phyloP scores from a whole-genome alignment of 352 stramenopile genomes.

The Globisporangium alternatum region DNA sequence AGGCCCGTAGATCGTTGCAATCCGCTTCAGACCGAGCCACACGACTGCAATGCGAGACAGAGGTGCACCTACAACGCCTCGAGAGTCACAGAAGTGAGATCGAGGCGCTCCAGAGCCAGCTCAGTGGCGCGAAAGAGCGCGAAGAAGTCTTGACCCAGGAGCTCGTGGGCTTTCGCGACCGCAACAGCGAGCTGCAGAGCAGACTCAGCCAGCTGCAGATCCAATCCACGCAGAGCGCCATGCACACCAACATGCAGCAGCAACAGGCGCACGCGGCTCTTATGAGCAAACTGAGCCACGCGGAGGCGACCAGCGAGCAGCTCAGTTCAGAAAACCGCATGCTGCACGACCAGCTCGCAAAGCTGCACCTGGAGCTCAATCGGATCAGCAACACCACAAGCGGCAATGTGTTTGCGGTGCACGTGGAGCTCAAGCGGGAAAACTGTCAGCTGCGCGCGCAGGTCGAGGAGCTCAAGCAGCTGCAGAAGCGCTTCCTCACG shows the following conservation, averaged over 20 bases:
- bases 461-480: conserved; percentile 67
- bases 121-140: not conserved
- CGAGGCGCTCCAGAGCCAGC: conserved; percentile 9
- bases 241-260: conserved; percentile 1
- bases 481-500: conserved; percentile 64
- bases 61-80: not conserved
- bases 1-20: not conserved
- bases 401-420: conserved; percentile 48
- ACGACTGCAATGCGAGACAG: conserved; percentile 6
- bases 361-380: conserved; percentile 35
- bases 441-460: conserved; percentile 63
- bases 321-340: conserved; percentile 27
- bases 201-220: conserved; percentile 18
- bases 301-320: conserved; percentile 23
- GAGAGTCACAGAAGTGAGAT: not conserved
- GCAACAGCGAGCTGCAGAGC: conserved; percentile 16
- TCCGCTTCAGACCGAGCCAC: not conserved
- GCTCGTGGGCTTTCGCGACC: conserved; percentile 10
- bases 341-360: conserved; percentile 36
- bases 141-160: conserved; percentile 7
- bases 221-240: conserved; percentile 6
- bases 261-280: conserved; percentile 16
- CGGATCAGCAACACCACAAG: conserved; percentile 19
- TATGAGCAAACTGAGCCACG: conserved; percentile 6
- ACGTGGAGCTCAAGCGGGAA: conserved; percentile 77